Percentiles rank a stretch among this genome's conserved stretches.
Conservation (phyloP, 2,329 filamentous ascomycete species). For the Trichophyton simii region DNA sequence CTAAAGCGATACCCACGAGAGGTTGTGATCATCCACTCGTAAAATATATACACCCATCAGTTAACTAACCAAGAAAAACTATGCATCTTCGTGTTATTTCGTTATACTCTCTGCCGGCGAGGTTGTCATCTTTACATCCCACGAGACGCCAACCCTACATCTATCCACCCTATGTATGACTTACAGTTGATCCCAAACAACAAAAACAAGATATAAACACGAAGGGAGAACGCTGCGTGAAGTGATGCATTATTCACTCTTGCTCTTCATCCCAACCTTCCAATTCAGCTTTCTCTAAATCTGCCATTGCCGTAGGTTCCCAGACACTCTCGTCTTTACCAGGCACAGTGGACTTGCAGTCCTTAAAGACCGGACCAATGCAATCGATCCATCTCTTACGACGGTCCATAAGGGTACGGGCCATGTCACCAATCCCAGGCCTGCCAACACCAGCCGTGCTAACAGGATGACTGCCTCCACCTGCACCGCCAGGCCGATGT, state of each 20-base stretch:
- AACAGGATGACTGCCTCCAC: slow-evolving; percentile 51
- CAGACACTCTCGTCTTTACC: slow-evolving; percentile 60
- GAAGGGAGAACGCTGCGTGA: not conserved
- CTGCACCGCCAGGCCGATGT: slow-evolving; percentile 50
- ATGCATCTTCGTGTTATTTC: not conserved
- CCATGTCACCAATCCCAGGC: slow-evolving; percentile 72
- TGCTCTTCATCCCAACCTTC: slow-evolving; percentile 73
- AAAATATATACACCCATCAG: slow-evolving; percentile 11
- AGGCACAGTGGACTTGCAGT: slow-evolving; percentile 65
- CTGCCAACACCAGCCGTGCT: slow-evolving; percentile 34
- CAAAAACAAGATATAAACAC: not conserved
- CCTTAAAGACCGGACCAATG: slow-evolving; percentile 82
- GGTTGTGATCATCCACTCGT: slow-evolving; percentile 37
- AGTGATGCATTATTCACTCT: slow-evolving; percentile 35
- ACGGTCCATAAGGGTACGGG: slow-evolving; percentile 84
- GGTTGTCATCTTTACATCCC: not conserved
- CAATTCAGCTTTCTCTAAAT: slow-evolving; percentile 60
- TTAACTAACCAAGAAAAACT: not conserved
- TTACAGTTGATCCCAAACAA: not conserved
- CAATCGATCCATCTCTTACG: slow-evolving; percentile 79
- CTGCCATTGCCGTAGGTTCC: slow-evolving; percentile 57
- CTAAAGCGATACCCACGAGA: slow-evolving; percentile 34
- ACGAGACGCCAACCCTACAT: not conserved
- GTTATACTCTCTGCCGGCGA: not conserved
- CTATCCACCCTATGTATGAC: not conserved